A percentile compares a stretch with the other conserved stretches of the same genome.
Evolutionary conservation across 1,284 basidiomycete species (phyloP).

Genomic region (Afroboletus lepidellus): DNA sequence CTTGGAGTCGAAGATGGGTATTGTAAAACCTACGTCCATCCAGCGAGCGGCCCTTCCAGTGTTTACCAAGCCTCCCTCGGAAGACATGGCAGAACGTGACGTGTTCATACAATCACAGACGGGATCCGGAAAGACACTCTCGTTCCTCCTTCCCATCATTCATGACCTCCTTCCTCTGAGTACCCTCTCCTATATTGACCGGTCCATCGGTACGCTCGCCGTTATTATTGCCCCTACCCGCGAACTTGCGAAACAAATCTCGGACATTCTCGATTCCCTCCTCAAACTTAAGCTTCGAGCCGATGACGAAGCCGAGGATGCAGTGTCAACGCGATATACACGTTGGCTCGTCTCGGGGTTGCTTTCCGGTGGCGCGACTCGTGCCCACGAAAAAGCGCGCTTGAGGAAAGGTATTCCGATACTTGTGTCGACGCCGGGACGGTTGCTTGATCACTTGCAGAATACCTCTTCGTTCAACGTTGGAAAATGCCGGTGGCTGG

Average conservation of each 20-base stretch:
- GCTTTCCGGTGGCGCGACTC: slow-evolving; percentile 79
- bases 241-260: slow-evolving; percentile 93
- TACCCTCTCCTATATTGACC: slow-evolving; percentile 84
- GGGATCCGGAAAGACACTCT: slow-evolving; percentile 95
- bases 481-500: slow-evolving; percentile 92
- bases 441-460: slow-evolving; percentile 91
- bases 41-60: slow-evolving; percentile 82
- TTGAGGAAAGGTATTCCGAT: slow-evolving; percentile 73
- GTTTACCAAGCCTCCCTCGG: slow-evolving; percentile 52
- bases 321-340: slow-evolving; percentile 59
- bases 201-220: slow-evolving; percentile 87
- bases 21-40: slow-evolving; percentile 87
- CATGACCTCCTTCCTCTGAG: slow-evolving; percentile 92
- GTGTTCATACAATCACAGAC: slow-evolving; percentile 97
- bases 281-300: slow-evolving; percentile 76
- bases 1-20: slow-evolving; percentile 78
- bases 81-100: slow-evolving; percentile 58
- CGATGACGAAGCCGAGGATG: slow-evolving; percentile 52
- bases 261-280: slow-evolving; percentile 89
- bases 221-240: slow-evolving; percentile 94
- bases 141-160: slow-evolving; percentile 93
- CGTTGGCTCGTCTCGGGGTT: slow-evolving; percentile 95
- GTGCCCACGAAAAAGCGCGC: slow-evolving; percentile 66
- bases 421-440: slow-evolving; percentile 94
- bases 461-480: slow-evolving; percentile 91